These are phyloP conservation scores for Arthroderma sp. DNA, from an alignment of 2,329 filamentous ascomycete genomes.

Conservation along the genomic window DNA sequence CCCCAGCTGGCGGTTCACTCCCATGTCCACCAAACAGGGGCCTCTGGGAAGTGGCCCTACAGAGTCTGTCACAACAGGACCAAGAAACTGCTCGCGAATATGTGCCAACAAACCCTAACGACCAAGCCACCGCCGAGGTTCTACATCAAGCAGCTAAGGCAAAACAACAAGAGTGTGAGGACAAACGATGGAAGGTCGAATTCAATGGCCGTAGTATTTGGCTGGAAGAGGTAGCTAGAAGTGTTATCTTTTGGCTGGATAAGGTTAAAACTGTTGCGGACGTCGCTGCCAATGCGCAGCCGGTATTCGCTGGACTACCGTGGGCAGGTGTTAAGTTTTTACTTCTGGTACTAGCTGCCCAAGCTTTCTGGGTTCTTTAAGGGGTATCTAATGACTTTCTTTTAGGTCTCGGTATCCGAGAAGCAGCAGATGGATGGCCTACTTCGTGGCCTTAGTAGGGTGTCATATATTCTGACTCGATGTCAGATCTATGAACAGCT, in stretches of 20 bases:
- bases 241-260: slow-evolving; percentile 2
- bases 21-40: background rate
- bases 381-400: background rate
- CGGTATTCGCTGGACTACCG: slow-evolving; percentile 8
- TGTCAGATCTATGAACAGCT: slow-evolving; percentile 5
- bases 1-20: too few species aligned
- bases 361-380: background rate
- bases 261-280: slow-evolving; percentile 9
- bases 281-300: slow-evolving; percentile 6
- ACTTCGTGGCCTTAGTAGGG: slow-evolving; percentile 1
- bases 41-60: background rate
- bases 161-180: background rate
- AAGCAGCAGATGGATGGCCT: slow-evolving; percentile 1
- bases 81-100: background rate
- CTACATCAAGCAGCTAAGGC: background rate
- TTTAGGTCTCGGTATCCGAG: background rate
- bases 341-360: slow-evolving; percentile 3
- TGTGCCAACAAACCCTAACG: background rate
- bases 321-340: slow-evolving; percentile 12
- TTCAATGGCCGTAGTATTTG: background rate
- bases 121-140: background rate
- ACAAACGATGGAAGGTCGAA: background rate
- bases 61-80: background rate
- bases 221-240: background rate
- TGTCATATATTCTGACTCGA: slow-evolving; percentile 1